Conservation (phyloP, 2,329 filamentous ascomycete species). For the Bisporella sp. region DNA sequence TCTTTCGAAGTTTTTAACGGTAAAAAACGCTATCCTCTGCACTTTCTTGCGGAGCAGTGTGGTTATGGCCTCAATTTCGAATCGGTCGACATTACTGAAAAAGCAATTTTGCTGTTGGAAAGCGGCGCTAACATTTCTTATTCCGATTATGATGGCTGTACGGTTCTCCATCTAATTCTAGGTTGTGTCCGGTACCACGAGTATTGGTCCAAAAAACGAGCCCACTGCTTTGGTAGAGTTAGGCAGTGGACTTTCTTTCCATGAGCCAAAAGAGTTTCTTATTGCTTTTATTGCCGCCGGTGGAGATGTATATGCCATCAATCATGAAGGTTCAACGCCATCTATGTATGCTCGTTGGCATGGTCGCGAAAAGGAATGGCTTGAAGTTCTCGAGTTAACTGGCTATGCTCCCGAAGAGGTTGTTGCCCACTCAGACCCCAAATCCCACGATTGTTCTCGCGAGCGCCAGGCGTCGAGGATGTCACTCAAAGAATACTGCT, state of each 20-base stretch:
- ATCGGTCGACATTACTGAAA: slow-evolving; percentile 5
- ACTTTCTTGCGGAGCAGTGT: slow-evolving; percentile 2
- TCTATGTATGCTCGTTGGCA: not conserved
- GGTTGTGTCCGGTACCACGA: not conserved
- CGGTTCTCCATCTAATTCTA: slow-evolving; percentile 9
- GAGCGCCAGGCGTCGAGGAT: not conserved
- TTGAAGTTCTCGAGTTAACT: slow-evolving; percentile 2
- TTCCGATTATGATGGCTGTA: slow-evolving; percentile 2
- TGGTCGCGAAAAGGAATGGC: slow-evolving; percentile 1
- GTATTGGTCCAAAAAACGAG: not conserved
- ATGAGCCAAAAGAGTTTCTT: slow-evolving; percentile 2
- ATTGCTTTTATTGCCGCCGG: slow-evolving; percentile 3
- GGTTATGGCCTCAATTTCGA: slow-evolving; percentile 1
- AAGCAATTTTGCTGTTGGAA: slow-evolving; percentile 10
- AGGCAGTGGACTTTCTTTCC: not conserved
- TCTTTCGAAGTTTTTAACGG: slow-evolving; percentile 1
- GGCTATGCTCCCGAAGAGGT: slow-evolving; percentile 33
- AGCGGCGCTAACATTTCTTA: slow-evolving; percentile 2
- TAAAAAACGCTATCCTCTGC: slow-evolving; percentile 2
- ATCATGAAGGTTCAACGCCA: slow-evolving; percentile 2
- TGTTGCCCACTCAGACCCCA: slow-evolving; percentile 22
- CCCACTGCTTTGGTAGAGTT: not conserved
- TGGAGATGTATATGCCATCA: slow-evolving; percentile 5
- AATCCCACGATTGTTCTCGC: not conserved
- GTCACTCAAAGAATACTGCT: slow-evolving; percentile 4